Evolutionary conservation across 2,329 filamentous ascomycete species (phyloP), one percentile per base, ranked within the genome.

Genomic region (Sclerotinia subarctica): DNA sequence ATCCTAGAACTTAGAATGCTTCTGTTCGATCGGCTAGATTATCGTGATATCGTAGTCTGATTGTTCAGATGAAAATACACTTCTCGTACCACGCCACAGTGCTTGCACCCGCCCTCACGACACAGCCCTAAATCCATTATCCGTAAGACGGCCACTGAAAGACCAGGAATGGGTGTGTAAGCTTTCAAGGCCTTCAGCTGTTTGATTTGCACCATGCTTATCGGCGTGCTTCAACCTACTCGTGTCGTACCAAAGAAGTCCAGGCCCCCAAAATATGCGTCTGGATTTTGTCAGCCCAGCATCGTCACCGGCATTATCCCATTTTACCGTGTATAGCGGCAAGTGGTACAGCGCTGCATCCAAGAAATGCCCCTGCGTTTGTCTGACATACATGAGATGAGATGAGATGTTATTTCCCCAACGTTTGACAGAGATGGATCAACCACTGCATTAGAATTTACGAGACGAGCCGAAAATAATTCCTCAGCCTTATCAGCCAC

Each of bases 361-460:
- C 13, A 19, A 35, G 35, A 51, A 62, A 49, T 35, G 26, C 58
- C 44, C 58, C 58, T 51, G 59, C 46, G 29, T 26, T 4, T 13
- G 29, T 49, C 58, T 60, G 44, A 49, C 57, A 47, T 60, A 49
- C 58, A 62, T 51, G 29, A 62, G 46, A 62, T 49, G 58, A 62
- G 13, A n/a, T 54, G 24, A 26, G 26, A 26, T 42, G 38, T 42
- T 59, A 29, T 46, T 29, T 35, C 44, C 44, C 58, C 44, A 49
- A 46, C 21, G 44, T 38, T 17, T 59, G 42, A 59, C 38, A 59
- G 19, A 59, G 19, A 59, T 46, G 57, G 17, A 44, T 21, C 24
- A 8, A 26, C 21, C 13, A 46, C 24, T 29, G 57, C 17, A 32
- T 21, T 59, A 32, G 24, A 46, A 42, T 42, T 42, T 42, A 17